Conservation (phyloP, 768 basidiomycete genomes). For the Psilocybe sp. region DNA sequence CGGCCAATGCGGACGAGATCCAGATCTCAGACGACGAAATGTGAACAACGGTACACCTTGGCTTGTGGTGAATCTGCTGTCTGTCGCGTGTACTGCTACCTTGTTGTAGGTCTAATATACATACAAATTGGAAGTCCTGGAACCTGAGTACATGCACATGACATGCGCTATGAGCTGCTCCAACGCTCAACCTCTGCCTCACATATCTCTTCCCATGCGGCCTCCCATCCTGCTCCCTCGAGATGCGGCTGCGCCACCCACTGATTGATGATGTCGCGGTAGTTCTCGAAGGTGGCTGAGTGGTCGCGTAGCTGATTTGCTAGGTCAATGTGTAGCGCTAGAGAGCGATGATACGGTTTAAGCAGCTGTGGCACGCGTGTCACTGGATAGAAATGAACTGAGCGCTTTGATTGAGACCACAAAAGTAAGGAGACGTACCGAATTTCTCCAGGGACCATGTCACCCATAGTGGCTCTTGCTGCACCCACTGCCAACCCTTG, state of each 20-base stretch:
- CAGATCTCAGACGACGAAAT: constrained; percentile 87
- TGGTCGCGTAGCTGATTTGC: constrained; percentile 61
- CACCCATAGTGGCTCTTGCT: constrained; percentile 72
- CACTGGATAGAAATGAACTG: constrained; percentile 25
- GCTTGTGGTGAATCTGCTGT: neutral
- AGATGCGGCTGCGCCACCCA: constrained; percentile 74
- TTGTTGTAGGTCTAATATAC: constrained; percentile 13
- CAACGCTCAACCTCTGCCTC: constrained; percentile 74
- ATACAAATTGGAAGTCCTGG: neutral
- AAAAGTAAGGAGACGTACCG: constrained; percentile 37
- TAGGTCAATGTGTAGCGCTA: constrained; percentile 52
- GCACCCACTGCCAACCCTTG: constrained; percentile 72
- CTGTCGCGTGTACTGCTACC: constrained; percentile 10
- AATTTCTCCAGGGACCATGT: constrained; percentile 84
- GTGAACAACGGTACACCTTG: constrained; percentile 25
- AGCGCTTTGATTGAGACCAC: neutral
- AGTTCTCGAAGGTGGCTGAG: constrained; percentile 65
- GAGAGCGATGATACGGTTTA: constrained; percentile 64
- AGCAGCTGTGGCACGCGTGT: constrained; percentile 54
- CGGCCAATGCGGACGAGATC: constrained; percentile 76
- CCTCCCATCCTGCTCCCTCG: constrained; percentile 66
- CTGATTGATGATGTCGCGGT: constrained; percentile 55
- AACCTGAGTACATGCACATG: too few species aligned
- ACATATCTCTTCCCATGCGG: constrained; percentile 77
- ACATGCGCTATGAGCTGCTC: constrained; percentile 22